Evolutionary conservation across 2,329 filamentous ascomycete genomes (phyloP), one percentile per base, ranked within the genome.

Genomic region (Trichoderma hamatum): DNA sequence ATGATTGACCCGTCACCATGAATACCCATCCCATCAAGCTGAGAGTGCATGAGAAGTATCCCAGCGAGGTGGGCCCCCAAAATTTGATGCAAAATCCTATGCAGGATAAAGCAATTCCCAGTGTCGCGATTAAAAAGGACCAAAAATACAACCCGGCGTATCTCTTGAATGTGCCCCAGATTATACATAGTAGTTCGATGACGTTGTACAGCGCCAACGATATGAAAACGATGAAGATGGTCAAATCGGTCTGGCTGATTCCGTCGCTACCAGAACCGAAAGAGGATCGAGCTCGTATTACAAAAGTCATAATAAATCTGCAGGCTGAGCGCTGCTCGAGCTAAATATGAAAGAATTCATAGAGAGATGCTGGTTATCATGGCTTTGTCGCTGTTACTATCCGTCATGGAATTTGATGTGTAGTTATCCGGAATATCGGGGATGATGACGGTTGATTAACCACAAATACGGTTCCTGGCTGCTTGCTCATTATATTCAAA

Each of bases 1-100:
- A 72, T 0, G 84, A 84, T 73, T 89, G 86, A 0, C 87, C 88
- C 3, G 86, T 88, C 0, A 89, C 83, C 85, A 89, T 88, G 2
- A 69, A 72, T 4, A 74, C 71, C 76, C 76, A 77, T 16, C 74
- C 75, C 6, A 72, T 54, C 16, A 72, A 72, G 24, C 74, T 73
- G 2, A 74, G 64, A 5, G 72, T 72, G 46, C 68, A 69, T 1
- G 68, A 67, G 3, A 74, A 69, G 49, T 72, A 73, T 3, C 68
- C 68, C n/a, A 69, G 54, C 14, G 68, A 69, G 1, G 7, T 6
- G 5, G 68, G 54, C 5, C 68, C 77, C 24, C 77, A 74, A 21
- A 73, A 75, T 71, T 84, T 84, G 60, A 85, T 75, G 28, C 84
- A 65, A 72, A 85, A 85, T 0, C 84, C 85, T 0, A 84, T 66